Evolutionary conservation across 257 asterid genomes (phyloP).

Genomic region (Solanum sejunctum): DNA sequence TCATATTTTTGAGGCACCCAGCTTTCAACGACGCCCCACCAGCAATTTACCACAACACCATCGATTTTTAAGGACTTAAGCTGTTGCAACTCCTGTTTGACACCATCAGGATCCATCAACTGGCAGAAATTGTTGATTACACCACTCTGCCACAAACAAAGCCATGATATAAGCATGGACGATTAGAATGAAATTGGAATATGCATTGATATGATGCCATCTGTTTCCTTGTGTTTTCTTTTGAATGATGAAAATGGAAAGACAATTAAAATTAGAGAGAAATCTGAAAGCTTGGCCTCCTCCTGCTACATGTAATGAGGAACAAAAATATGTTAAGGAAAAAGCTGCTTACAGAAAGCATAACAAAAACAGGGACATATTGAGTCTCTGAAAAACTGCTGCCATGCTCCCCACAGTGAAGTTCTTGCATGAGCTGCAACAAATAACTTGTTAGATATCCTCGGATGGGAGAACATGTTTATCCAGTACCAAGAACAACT

Average conservation of each 20-base stretch:
- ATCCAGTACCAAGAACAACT: background rate
- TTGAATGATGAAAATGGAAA: background rate
- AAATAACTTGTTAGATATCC: background rate
- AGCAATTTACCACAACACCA: conserved; percentile 57
- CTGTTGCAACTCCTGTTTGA: conserved; percentile 45
- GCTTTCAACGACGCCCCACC: conserved; percentile 73
- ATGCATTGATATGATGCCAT: background rate
- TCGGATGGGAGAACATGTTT: background rate
- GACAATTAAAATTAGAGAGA: background rate
- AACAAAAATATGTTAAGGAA: background rate
- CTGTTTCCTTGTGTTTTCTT: background rate
- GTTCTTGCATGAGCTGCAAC: conserved; percentile 59
- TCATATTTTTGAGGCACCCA: conserved; percentile 56
- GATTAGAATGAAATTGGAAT: background rate
- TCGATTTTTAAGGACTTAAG: conserved; percentile 43
- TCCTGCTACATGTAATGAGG: background rate
- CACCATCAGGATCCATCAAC: conserved; percentile 58
- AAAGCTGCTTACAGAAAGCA: conserved; percentile 48
- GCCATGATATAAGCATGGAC: background rate
- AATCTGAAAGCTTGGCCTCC: background rate
- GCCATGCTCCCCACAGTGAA: conserved; percentile 38
- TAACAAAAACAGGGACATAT: conserved; percentile 49
- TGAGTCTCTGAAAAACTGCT: conserved; percentile 31
- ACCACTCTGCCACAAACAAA: conserved; percentile 38
- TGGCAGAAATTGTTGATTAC: conserved; percentile 58